Evolutionary conservation across 768 basidiomycete genomes (phyloP).

Genomic region (Suillus tomentosus): DNA sequence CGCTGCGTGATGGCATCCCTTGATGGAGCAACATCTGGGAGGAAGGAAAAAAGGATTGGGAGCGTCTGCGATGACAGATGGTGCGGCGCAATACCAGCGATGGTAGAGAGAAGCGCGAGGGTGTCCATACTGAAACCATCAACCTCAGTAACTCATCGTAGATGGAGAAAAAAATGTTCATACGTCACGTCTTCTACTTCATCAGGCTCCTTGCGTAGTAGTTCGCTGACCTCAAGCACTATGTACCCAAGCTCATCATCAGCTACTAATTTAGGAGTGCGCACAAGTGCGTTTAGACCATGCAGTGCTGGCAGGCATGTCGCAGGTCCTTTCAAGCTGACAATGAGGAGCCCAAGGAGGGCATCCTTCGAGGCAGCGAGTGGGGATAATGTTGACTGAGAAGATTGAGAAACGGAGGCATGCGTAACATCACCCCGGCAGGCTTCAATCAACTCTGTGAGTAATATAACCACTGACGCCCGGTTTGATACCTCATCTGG

Average conservation of each 20-base stretch:
- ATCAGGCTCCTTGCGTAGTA: constrained; percentile 51
- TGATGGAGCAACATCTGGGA: constrained; percentile 69
- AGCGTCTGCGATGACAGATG: constrained; percentile 76
- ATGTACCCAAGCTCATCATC: constrained; percentile 79
- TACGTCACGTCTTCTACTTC: constrained; percentile 59
- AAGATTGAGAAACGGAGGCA: constrained; percentile 7
- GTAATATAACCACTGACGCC: constrained; percentile 62
- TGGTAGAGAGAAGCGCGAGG: constrained; percentile 61
- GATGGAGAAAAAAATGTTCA: constrained; percentile 8
- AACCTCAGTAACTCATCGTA: not conserved
- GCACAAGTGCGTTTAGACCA: constrained; percentile 66
- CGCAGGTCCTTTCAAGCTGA: constrained; percentile 53
- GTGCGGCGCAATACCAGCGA: constrained; percentile 59
- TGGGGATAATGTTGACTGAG: constrained; percentile 33
- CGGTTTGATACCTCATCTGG: constrained; percentile 71
- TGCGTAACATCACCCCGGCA: constrained; percentile 44
- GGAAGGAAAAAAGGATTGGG: constrained; percentile 72
- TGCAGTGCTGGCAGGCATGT: constrained; percentile 63
- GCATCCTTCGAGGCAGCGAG: constrained; percentile 74
- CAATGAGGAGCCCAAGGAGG: constrained; percentile 63
- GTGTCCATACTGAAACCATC: constrained; percentile 49
- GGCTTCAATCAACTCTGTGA: constrained; percentile 65
- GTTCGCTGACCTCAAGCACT: constrained; percentile 73
- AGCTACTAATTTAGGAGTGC: constrained; percentile 60
- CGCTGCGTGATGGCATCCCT: constrained; percentile 56